Evolutionary conservation across 1,139 yeast species (phyloP).

Genomic region (Protomyces inundatus): DNA sequence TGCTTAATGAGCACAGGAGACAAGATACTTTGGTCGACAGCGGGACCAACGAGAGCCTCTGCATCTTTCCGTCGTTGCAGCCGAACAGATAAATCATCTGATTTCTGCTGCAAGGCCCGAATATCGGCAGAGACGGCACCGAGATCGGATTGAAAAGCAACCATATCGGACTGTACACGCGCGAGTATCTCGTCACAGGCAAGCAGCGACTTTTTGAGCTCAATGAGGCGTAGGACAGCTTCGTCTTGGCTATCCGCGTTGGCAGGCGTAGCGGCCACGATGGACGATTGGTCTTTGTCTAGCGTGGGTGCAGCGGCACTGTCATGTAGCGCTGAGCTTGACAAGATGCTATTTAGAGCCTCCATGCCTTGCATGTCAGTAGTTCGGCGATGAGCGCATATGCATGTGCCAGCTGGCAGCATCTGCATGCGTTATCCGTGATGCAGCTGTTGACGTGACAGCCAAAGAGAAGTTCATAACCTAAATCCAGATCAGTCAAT

Average conservation of each 20-base stretch:
- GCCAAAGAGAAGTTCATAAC: too few species aligned
- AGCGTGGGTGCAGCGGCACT: too few species aligned
- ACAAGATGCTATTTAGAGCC: neutral
- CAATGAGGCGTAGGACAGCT: slow-evolving; percentile 22
- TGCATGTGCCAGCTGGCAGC: too few species aligned
- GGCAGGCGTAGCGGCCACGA: neutral
- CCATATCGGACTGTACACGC: slow-evolving; percentile 44
- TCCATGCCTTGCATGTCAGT: neutral
- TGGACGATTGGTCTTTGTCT: too few species aligned
- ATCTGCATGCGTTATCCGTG: too few species aligned
- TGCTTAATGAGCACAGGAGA: slow-evolving; percentile 34
- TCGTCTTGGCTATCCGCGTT: neutral
- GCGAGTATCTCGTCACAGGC: slow-evolving; percentile 42
- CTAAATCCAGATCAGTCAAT: too few species aligned
- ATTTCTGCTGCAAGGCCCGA: slow-evolving; percentile 53
- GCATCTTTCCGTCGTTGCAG: slow-evolving; percentile 39
- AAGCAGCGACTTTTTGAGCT: slow-evolving; percentile 42
- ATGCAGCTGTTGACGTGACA: too few species aligned
- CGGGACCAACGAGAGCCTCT: slow-evolving; percentile 28
- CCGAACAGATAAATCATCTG: slow-evolving; percentile 55
- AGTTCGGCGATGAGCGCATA: too few species aligned
- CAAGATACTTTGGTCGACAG: slow-evolving; percentile 31
- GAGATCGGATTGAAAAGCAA: slow-evolving; percentile 54
- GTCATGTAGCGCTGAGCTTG: neutral
- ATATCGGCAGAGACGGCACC: slow-evolving; percentile 55